These are phyloP conservation scores for Leccinum olivaceopallidum DNA, from an alignment of 768 basidiomycete genomes.

Conservation along the genomic window DNA sequence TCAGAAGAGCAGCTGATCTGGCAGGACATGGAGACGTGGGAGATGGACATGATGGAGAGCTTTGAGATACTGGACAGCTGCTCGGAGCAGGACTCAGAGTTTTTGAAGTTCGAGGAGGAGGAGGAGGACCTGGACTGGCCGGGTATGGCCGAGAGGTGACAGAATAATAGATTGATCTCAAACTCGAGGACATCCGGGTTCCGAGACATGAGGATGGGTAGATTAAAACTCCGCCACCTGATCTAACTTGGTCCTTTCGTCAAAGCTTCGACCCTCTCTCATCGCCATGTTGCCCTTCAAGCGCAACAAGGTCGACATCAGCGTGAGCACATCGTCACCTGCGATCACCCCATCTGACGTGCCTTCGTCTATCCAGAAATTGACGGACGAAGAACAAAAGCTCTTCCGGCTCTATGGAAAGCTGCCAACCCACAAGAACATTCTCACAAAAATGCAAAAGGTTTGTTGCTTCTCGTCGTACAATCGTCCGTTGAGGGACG, in stretches of 20 bases:
- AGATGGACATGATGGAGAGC: slow-evolving; percentile 4
- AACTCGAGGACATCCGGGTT: slow-evolving; percentile 15
- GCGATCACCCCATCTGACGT: slow-evolving; percentile 18
- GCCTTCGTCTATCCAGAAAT: slow-evolving; percentile 47
- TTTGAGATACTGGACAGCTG: slow-evolving; percentile 16
- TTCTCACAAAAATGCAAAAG: slow-evolving; percentile 94
- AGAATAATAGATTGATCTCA: slow-evolving; percentile 17
- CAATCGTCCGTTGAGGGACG: slow-evolving; percentile 8
- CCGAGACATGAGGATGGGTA: slow-evolving; percentile 31
- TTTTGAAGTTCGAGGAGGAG: slow-evolving; percentile 19
- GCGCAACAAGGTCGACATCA: slow-evolving; percentile 94
- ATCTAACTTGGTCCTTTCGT: slow-evolving; percentile 4
- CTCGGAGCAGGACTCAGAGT: slow-evolving; percentile 14
- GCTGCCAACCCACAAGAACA: slow-evolving; percentile 90
- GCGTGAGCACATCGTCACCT: slow-evolving; percentile 51
- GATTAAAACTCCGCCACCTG: slow-evolving; percentile 30
- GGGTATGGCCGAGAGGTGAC: slow-evolving; percentile 4
- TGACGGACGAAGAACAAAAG: slow-evolving; percentile 90
- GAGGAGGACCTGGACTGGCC: slow-evolving; percentile 1
- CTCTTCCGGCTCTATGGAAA: slow-evolving; percentile 95
- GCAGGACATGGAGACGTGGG: slow-evolving; percentile 4
- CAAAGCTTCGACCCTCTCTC: slow-evolving; percentile 27
- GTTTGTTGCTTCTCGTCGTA: slow-evolving; percentile 40
- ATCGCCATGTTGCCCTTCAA: slow-evolving; percentile 67
- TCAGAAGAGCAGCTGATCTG: slow-evolving; percentile 17